Percentiles rank a stretch among this genome's conserved stretches.
These are phyloP conservation scores for Cadophora sp. DNA, from an alignment of 2,329 filamentous ascomycete species.

Conservation along the genomic window DNA sequence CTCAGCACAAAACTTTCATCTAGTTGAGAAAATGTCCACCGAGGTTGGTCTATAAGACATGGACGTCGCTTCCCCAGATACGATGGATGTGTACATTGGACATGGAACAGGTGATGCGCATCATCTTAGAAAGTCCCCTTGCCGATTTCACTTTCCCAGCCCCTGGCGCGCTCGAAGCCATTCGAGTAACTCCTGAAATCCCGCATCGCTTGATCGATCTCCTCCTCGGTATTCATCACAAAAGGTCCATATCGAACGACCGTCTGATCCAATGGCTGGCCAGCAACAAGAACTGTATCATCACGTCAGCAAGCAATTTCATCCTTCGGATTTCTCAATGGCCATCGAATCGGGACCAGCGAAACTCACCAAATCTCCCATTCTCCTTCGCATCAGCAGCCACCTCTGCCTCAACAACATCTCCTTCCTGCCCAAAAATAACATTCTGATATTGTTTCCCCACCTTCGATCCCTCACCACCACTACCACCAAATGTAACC, in stretches of 20 bases:
- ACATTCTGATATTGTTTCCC: background rate
- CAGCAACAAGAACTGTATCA: background rate
- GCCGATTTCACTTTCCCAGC: slow-evolving; percentile 13
- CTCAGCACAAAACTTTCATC: no score
- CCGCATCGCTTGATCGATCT: slow-evolving; percentile 11
- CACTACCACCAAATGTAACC: background rate
- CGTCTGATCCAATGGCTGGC: background rate
- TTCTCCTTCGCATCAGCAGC: background rate
- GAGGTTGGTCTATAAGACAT: no score
- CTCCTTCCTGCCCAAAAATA: background rate
- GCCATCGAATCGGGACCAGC: no score
- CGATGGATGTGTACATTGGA: no score
- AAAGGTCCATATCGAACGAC: slow-evolving; percentile 1
- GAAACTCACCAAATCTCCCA: background rate
- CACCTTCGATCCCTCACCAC: background rate
- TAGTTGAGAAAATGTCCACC: no score
- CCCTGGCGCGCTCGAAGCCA: slow-evolving; percentile 9
- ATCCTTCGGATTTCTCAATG: background rate
- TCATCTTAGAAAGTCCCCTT: background rate
- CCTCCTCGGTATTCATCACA: slow-evolving; percentile 9
- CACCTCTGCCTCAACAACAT: background rate
- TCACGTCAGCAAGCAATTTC: background rate
- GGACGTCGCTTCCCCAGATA: no score
- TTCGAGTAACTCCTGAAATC: slow-evolving; percentile 15
- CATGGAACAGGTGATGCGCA: no score